Conservation (phyloP, 2,329 filamentous ascomycete genomes). For the Cercospora zeae-maydis region DNA sequence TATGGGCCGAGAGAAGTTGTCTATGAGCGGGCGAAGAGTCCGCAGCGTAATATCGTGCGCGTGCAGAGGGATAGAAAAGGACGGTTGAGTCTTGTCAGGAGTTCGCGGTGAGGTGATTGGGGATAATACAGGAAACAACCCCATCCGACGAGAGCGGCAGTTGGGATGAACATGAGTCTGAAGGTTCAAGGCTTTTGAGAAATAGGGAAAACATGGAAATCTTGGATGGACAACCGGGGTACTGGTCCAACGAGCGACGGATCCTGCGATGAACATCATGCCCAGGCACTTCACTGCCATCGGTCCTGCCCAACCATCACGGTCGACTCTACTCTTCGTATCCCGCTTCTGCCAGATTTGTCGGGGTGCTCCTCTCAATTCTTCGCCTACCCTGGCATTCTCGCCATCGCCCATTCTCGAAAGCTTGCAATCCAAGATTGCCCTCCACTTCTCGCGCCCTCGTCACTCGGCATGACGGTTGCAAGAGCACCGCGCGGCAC, state of each 20-base stretch:
- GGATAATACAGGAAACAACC: too few relatives aligned
- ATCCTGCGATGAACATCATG: neutral
- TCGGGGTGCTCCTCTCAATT: too few relatives aligned
- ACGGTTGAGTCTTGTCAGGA: constrained; percentile 85
- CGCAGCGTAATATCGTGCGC: constrained; percentile 56
- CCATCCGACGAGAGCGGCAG: neutral
- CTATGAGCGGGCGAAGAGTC: constrained; percentile 42
- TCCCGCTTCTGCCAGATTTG: neutral
- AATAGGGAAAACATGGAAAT: neutral
- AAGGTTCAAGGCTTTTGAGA: neutral
- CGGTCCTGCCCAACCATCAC: neutral
- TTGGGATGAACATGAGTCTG: neutral
- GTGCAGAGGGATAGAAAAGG: constrained; percentile 91
- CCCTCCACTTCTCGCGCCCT: neutral
- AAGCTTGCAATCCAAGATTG: too few relatives aligned
- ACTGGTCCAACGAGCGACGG: neutral
- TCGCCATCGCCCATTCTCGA: neutral
- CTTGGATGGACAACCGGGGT: neutral
- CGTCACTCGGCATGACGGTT: neutral
- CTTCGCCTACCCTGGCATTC: too few relatives aligned
- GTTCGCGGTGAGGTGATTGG: constrained; percentile 58
- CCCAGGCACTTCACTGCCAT: neutral
- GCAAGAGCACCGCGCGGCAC: neutral
- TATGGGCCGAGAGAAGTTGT: constrained; percentile 46
- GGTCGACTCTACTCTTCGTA: too few relatives aligned